These are phyloP conservation scores for Eremochloa ophiuroides DNA, from an alignment of 176 grass and related monocot genomes.

Conservation along the genomic window DNA sequence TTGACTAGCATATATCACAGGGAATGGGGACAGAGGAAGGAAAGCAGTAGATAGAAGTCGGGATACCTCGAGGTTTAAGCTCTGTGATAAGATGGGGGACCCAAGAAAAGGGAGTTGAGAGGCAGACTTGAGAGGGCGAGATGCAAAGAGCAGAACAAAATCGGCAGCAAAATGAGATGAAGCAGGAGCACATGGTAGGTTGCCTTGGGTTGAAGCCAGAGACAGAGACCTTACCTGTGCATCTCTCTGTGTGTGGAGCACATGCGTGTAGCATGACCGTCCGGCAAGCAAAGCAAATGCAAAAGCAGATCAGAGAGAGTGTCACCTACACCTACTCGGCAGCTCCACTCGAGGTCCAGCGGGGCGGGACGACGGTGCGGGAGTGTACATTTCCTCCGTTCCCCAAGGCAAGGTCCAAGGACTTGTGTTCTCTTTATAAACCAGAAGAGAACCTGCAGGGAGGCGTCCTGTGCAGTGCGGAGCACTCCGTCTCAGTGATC, in stretches of 20 bases:
- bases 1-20: slow-evolving; percentile 7
- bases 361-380: no score
- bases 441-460: background rate
- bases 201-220: slow-evolving; percentile 37
- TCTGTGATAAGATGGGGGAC: slow-evolving; percentile 31
- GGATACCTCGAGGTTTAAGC: background rate
- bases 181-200: slow-evolving; percentile 41
- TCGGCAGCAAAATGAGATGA: background rate
- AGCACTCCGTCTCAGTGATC: background rate
- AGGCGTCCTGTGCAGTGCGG: background rate
- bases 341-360: background rate
- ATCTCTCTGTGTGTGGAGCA: background rate
- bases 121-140: background rate
- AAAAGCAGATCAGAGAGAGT: background rate
- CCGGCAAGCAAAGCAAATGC: background rate
- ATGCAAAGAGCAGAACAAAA: background rate
- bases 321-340: background rate
- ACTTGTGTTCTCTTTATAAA: background rate
- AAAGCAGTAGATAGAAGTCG: background rate
- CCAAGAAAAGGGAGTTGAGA: background rate
- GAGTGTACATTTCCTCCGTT: background rate
- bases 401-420: background rate
- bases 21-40: background rate
- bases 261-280: slow-evolving; percentile 3
- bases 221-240: background rate